A percentile compares a stretch with the other conserved stretches of the same genome.
Conservation (phyloP, 2,329 filamentous ascomycete species). For the Cytospora mali region DNA sequence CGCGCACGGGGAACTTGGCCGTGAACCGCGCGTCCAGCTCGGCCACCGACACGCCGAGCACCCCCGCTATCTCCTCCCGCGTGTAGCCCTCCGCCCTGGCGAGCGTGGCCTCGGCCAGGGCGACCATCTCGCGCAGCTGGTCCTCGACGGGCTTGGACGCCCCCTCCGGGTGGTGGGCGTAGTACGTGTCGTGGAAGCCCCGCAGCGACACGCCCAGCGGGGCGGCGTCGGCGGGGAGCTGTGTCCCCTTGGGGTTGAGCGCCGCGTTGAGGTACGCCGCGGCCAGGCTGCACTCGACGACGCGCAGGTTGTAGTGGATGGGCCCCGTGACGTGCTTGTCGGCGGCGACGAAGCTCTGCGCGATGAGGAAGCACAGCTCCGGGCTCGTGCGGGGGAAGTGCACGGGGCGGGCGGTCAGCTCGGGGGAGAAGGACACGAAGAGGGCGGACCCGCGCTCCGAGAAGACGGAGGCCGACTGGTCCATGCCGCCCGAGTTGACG, state of each 20-base stretch:
- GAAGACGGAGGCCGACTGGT: conserved; percentile 95
- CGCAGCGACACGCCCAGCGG: conserved; percentile 82
- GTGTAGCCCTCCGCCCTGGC: conserved; percentile 83
- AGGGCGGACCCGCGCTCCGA: conserved; percentile 83
- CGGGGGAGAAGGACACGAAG: conserved; percentile 86
- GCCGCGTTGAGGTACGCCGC: conserved; percentile 67
- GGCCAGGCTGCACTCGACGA: conserved; percentile 92
- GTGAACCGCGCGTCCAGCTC: conserved; percentile 80
- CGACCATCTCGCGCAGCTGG: conserved; percentile 75
- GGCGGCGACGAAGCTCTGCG: conserved; percentile 89
- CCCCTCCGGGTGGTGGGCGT: conserved; percentile 54
- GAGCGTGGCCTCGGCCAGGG: conserved; percentile 70
- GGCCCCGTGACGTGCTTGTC: conserved; percentile 95
- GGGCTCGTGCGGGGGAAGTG: conserved; percentile 79
- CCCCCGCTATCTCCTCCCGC: conserved; percentile 76
- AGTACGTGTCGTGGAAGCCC: conserved; percentile 85
- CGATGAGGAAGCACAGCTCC: conserved; percentile 88
- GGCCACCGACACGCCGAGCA: conserved; percentile 68
- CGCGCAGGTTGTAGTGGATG: conserved; percentile 93
- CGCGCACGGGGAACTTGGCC: conserved; percentile 85
- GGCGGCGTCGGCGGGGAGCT: conserved; percentile 74
- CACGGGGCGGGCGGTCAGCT: conserved; percentile 74
- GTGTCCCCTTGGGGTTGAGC: conserved; percentile 57
- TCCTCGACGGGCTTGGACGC: conserved; percentile 47
- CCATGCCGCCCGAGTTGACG: conserved; percentile 98